phyloP scores from a whole-genome alignment of 106 monocot species.

The Cymbidium sinense region DNA sequence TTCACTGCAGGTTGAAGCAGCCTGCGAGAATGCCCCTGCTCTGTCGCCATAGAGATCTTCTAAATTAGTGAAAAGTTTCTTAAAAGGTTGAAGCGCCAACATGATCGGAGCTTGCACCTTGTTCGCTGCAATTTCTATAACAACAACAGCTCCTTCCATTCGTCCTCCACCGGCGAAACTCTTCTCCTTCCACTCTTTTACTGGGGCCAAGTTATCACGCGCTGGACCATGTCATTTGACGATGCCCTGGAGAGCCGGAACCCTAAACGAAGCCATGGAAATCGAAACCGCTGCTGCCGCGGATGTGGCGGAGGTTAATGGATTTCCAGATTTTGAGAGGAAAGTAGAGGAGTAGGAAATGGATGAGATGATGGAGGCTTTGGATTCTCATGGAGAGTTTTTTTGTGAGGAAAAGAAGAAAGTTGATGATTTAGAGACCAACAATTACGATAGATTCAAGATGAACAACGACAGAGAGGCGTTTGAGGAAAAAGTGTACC shows the following conservation, averaged over 20 bases:
- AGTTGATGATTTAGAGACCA: neutral
- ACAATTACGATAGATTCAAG: slow-evolving; percentile 6
- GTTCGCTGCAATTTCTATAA: neutral
- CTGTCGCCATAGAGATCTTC: too few relatives aligned
- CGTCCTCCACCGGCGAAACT: neutral
- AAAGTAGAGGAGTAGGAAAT: neutral
- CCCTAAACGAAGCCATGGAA: neutral
- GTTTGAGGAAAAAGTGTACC: slow-evolving; percentile 77
- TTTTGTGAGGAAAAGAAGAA: slow-evolving; percentile 4
- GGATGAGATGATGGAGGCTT: neutral
- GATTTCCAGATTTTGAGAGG: neutral
- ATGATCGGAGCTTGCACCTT: neutral
- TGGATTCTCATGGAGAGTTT: neutral
- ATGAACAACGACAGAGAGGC: slow-evolving; percentile 16
- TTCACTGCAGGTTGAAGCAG: too few relatives aligned
- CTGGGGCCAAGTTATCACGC: neutral
- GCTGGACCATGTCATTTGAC: neutral
- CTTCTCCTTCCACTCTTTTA: neutral
- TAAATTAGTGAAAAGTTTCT: too few relatives aligned
- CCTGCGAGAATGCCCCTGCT: too few relatives aligned
- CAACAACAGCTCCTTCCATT: neutral
- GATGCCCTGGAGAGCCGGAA: neutral
- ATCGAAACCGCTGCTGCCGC: neutral
- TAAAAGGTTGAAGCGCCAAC: neutral
- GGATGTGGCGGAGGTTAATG: neutral